These are phyloP conservation scores for Talaromyces liani DNA, from an alignment of 495 filamentous ascomycete species.

Conservation along the genomic window DNA sequence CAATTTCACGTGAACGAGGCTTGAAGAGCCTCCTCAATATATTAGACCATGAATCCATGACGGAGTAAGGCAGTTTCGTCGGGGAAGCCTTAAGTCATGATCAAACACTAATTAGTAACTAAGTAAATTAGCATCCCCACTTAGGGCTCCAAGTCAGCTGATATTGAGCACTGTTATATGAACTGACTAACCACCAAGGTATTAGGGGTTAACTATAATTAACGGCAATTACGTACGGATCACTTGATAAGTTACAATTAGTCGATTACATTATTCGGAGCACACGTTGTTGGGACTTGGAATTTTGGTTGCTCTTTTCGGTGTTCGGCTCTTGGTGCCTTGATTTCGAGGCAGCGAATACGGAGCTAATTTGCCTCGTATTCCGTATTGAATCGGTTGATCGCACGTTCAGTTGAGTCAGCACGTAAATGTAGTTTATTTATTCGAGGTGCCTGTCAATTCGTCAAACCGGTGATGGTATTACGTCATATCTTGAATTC, in stretches of 20 bases:
- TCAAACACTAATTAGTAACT: neutral
- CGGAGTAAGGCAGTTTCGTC: neutral
- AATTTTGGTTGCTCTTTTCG: neutral
- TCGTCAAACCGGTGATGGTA: neutral
- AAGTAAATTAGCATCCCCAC: neutral
- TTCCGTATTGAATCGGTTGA: neutral
- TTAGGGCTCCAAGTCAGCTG: neutral
- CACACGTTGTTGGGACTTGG: no score
- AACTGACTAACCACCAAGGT: neutral
- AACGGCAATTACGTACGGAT: neutral
- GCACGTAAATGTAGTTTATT: neutral
- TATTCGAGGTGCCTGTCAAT: neutral
- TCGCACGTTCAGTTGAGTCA: neutral
- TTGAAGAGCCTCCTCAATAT: neutral
- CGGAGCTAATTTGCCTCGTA: no score
- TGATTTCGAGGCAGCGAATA: neutral
- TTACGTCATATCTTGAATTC: conserved; percentile 1
- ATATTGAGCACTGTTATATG: neutral
- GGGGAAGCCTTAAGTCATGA: neutral
- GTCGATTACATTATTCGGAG: no score
- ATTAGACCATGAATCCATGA: no score
- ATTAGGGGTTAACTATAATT: neutral
- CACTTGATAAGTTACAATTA: no score
- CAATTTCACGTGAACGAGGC: neutral
- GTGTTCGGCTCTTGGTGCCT: neutral